Evolutionary conservation across 805 yeast genomes (phyloP).

Genomic region (Ogataea kodamae): DNA sequence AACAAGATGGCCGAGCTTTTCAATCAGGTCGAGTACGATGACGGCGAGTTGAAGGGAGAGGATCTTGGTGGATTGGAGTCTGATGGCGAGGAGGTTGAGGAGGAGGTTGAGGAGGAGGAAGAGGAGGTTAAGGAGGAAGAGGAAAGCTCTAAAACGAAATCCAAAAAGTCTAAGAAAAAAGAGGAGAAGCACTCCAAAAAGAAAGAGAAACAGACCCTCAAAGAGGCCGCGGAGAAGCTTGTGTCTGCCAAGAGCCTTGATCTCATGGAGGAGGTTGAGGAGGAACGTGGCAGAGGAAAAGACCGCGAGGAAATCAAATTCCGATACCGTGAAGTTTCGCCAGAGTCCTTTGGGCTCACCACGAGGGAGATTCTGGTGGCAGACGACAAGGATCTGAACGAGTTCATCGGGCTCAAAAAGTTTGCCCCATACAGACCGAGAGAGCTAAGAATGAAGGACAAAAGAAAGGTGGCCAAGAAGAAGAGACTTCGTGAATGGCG

Average conservation of each 20-base stretch:
- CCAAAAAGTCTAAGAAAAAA: constrained; percentile 53
- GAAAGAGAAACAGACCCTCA: constrained; percentile 58
- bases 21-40: constrained; percentile 77
- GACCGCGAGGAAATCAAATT: constrained; percentile 52
- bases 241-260: constrained; percentile 71
- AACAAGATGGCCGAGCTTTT: constrained; percentile 77
- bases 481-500: constrained; percentile 88
- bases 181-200: constrained; percentile 53
- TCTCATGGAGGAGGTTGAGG: constrained; percentile 65
- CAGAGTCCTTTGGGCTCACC: constrained; percentile 84
- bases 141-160: constrained; percentile 26
- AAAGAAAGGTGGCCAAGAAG: constrained; percentile 78
- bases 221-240: constrained; percentile 68
- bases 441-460: constrained; percentile 71
- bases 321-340: constrained; percentile 91
- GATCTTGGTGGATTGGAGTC: constrained; percentile 27
- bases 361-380: constrained; percentile 87
- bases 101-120: constrained; percentile 25
- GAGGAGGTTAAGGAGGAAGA: constrained; percentile 25
- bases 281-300: constrained; percentile 58
- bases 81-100: constrained; percentile 31
- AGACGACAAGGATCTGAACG: constrained; percentile 80
- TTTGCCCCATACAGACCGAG: constrained; percentile 88
- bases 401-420: constrained; percentile 82
- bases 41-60: constrained; percentile 39